Evolutionary conservation across 1,284 basidiomycete species (phyloP), one percentile per base, ranked within the genome.

Genomic region (Malassezia pachydermatis): DNA sequence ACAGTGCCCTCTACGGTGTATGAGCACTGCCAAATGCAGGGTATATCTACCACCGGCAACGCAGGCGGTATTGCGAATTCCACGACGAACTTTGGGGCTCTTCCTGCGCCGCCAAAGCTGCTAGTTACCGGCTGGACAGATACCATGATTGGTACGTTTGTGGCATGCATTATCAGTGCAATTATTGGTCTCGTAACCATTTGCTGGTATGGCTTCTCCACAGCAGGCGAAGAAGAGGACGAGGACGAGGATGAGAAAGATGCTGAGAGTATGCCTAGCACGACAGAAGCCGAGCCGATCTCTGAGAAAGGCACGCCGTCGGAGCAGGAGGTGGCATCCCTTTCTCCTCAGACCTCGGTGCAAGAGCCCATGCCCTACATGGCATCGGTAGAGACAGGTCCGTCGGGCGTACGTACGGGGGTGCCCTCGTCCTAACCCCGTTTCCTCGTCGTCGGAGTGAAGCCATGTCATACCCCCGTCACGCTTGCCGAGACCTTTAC

Each of bases 161-260:
- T 80, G 1, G 87, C 84, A 0, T 88, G 86, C 65, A 81, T 92
- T 45, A 73, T 92, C 51, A 80, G 84, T 2, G 86, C 86, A 1
- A 75, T 86, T 19, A 58, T 89, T 41, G 89, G 89, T 1, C 83
- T 89, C 78, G 65, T 75, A 4, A 78, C 80, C 0, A 84, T 92
- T 17, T 74, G 80, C 34, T 92, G 87, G 87, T 94, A 90, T 17
- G 54, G 48, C 22, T 46, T 41, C 22, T 20, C 28, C 24, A 25
- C 20, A 8, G 40, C 16, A 17, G 35, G 34, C 2, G 34, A 36
- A 5, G 32, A 54, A 10, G 55, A 41, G 11, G 41, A 51, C 8
- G 47, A 57, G 33, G 43, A 57, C 13, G 43, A 49, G 23, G 34
- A 40, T 35, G n/a, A n/a, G n/a, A n/a, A n/a, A n/a, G n/a, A n/a